phyloP scores from a whole-genome alignment of 2,329 filamentous ascomycete genomes.

The Penicillium sp. region DNA sequence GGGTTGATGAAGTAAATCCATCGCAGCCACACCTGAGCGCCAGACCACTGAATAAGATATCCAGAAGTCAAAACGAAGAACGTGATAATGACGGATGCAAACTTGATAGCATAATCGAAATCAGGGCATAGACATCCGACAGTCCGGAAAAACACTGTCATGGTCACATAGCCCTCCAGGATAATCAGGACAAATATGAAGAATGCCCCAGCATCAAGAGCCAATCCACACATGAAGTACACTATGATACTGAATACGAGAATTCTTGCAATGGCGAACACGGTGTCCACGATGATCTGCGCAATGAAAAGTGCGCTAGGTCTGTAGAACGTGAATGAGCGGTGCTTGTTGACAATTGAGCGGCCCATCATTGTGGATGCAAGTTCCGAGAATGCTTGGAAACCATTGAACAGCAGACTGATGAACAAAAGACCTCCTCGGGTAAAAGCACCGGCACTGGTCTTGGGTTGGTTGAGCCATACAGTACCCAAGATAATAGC shows the following conservation, averaged over 20 bases:
- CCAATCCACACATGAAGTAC: conserved; percentile 73
- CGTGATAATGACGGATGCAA: conserved; percentile 74
- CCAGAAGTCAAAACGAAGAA: conserved; percentile 78
- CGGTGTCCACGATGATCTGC: conserved; percentile 74
- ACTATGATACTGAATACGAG: conserved; percentile 71
- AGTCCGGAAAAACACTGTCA: conserved; percentile 76
- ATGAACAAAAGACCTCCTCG: conserved; percentile 80
- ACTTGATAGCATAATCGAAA: conserved; percentile 83
- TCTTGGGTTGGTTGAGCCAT: conserved; percentile 67
- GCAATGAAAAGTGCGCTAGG: conserved; percentile 81
- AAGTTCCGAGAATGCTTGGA: conserved; percentile 78
- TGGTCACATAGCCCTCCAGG: conserved; percentile 65
- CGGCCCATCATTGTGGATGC: conserved; percentile 72
- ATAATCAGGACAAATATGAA: conserved; percentile 74
- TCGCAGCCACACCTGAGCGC: conserved; percentile 70
- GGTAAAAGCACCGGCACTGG: conserved; percentile 69
- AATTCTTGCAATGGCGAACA: conserved; percentile 69
- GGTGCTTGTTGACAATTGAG: conserved; percentile 78
- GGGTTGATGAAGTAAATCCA: conserved; percentile 81
- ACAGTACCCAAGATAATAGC: conserved; percentile 78
- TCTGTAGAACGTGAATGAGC: conserved; percentile 76
- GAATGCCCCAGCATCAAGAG: conserved; percentile 69
- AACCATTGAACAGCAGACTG: conserved; percentile 79
- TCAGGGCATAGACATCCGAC: conserved; percentile 73
- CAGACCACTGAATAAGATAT: conserved; percentile 78